phyloP scores from a whole-genome alignment of 2,329 filamentous ascomycete genomes.

The Paecilomyces fulvus region DNA sequence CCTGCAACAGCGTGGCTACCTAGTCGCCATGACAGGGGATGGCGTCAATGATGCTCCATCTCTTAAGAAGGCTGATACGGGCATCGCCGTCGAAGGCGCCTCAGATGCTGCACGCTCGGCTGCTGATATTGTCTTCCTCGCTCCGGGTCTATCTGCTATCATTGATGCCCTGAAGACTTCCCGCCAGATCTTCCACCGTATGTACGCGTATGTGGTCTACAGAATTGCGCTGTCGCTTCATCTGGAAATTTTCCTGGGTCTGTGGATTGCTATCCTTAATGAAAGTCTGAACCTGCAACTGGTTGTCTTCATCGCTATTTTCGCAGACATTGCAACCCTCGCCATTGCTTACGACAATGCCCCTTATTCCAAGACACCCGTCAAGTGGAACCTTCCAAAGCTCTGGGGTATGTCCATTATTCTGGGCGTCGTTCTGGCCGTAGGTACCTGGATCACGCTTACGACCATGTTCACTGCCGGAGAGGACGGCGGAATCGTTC shows the following conservation, averaged over 20 bases:
- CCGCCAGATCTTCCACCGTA: constrained; percentile 91
- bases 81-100: constrained; percentile 88
- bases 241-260: constrained; percentile 81
- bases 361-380: constrained; percentile 73
- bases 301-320: constrained; percentile 90
- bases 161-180: constrained; percentile 90
- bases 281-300: constrained; percentile 74
- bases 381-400: constrained; percentile 93
- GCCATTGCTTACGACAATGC: constrained; percentile 93
- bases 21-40: constrained; percentile 90
- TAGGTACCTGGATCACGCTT: constrained; percentile 81
- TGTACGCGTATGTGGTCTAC: constrained; percentile 95
- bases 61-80: constrained; percentile 68
- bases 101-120: constrained; percentile 86
- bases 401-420: constrained; percentile 88
- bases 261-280: constrained; percentile 87
- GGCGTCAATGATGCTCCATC: constrained; percentile 46
- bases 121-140: constrained; percentile 89
- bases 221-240: constrained; percentile 88
- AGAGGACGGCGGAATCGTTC: constrained; percentile 71
- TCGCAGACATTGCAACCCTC: constrained; percentile 84
- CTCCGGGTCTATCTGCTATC: constrained; percentile 82
- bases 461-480: constrained; percentile 68
- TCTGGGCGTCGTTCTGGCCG: constrained; percentile 69
- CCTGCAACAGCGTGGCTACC: constrained; percentile 83